phyloP scores from a whole-genome alignment of 1,139 yeast genomes.

The Yamadazyma pseudoaaseri region DNA sequence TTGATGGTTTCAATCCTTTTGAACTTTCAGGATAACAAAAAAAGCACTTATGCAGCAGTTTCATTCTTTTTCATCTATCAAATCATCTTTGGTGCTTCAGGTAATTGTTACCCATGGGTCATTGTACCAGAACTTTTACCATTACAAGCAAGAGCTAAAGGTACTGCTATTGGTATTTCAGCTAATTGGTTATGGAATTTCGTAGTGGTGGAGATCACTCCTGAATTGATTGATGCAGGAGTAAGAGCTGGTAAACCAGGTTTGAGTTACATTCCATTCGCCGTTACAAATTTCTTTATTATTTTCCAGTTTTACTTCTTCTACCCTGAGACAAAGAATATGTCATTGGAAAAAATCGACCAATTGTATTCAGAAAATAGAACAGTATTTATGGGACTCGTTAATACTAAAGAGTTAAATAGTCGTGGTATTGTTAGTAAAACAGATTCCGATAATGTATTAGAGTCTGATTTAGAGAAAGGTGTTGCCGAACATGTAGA shows the following conservation, averaged over 20 bases:
- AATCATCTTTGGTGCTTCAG: constrained; percentile 17
- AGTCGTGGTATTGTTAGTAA: not conserved
- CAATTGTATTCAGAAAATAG: constrained; percentile 27
- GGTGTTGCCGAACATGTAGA: not conserved
- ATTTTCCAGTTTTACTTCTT: constrained; percentile 43
- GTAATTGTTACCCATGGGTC: constrained; percentile 33
- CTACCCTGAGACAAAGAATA: constrained; percentile 49
- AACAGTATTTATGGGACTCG: constrained; percentile 14
- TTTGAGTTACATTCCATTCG: constrained; percentile 10
- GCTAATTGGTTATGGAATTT: constrained; percentile 40
- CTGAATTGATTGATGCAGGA: constrained; percentile 21
- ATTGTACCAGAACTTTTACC: constrained; percentile 21
- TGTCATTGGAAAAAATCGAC: constrained; percentile 45
- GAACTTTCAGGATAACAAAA: constrained; percentile 4
- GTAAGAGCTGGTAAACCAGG: constrained; percentile 13
- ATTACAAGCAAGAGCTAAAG: constrained; percentile 24
- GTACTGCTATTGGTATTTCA: constrained; percentile 32
- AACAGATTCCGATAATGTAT: constrained; percentile 1
- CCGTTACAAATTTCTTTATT: constrained; percentile 7
- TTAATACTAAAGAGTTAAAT: constrained; percentile 6
- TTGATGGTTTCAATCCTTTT: constrained; percentile 13
- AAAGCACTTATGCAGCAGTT: constrained; percentile 14
- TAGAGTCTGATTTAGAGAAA: not conserved
- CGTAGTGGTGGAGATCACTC: constrained; percentile 33
- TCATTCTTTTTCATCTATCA: constrained; percentile 15